Percentiles rank a stretch among this genome's conserved stretches.
These are phyloP conservation scores for Melampsora allii-populina DNA, from an alignment of 1,284 basidiomycete species.

Conservation along the genomic window DNA sequence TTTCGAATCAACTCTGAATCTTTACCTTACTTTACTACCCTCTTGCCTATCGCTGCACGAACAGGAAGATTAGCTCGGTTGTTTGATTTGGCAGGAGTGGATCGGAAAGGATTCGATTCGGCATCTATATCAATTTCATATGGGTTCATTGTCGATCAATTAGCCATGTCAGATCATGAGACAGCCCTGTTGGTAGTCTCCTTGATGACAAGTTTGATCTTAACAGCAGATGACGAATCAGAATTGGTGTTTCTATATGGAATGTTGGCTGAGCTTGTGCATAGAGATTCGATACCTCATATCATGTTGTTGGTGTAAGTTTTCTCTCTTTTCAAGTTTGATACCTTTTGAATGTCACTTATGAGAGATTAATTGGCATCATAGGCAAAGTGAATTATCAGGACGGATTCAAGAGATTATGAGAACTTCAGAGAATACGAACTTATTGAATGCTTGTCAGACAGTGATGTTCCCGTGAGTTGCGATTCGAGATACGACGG, in stretches of 20 bases:
- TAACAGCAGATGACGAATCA: constrained; percentile 70
- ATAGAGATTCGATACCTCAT: constrained; percentile 29
- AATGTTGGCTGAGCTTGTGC: constrained; percentile 70
- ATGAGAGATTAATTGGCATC: neutral
- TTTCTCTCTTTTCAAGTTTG: neutral
- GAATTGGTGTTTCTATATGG: constrained; percentile 77
- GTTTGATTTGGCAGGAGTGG: constrained; percentile 62
- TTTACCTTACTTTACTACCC: constrained; percentile 74
- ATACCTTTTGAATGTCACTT: neutral
- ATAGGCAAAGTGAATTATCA: constrained; percentile 30
- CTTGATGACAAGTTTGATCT: constrained; percentile 71
- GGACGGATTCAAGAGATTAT: constrained; percentile 38
- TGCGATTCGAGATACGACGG: neutral
- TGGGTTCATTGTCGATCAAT: constrained; percentile 60
- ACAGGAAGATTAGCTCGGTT: constrained; percentile 26
- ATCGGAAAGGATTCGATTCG: constrained; percentile 58
- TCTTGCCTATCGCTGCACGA: constrained; percentile 66
- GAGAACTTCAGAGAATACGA: constrained; percentile 34
- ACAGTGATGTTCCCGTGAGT: constrained; percentile 43
- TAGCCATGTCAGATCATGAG: constrained; percentile 65
- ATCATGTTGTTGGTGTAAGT: constrained; percentile 43
- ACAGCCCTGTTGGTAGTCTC: constrained; percentile 71
- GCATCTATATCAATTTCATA: constrained; percentile 56
- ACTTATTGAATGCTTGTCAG: constrained; percentile 36
- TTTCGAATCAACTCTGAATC: constrained; percentile 59